phyloP scores from a whole-genome alignment of 306 rosid species.

The Ormosia semicastrata region DNA sequence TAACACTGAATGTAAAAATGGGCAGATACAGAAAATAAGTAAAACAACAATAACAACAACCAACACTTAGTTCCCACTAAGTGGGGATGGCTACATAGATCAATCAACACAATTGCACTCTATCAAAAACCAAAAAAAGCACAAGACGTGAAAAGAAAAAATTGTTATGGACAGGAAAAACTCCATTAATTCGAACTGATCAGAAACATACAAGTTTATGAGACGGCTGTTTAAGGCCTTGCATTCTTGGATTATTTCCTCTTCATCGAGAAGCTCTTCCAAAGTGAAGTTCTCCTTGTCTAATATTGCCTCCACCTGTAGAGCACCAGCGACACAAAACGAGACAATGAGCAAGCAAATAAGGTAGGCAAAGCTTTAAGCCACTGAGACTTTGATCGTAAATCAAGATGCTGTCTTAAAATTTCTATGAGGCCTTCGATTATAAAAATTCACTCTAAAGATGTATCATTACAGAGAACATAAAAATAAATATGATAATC shows the following conservation, averaged over 20 bases:
- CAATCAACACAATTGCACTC: neutral
- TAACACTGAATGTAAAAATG: neutral
- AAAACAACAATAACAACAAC: neutral
- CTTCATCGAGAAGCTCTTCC: conserved; percentile 96
- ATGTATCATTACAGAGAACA: neutral
- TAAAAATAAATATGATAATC: neutral
- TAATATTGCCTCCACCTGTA: conserved; percentile 79
- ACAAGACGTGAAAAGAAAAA: neutral
- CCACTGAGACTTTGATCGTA: neutral
- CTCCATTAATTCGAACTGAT: neutral
- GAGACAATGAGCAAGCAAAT: conserved; percentile 8
- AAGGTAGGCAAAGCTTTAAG: neutral
- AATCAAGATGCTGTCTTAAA: neutral
- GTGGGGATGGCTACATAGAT: neutral
- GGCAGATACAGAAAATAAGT: conserved; percentile 1
- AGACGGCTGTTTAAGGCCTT: conserved; percentile 95
- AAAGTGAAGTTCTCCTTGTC: conserved; percentile 86
- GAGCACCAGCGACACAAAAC: conserved; percentile 4
- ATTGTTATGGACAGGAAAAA: neutral
- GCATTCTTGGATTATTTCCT: conserved; percentile 98
- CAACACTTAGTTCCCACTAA: neutral
- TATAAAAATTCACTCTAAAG: neutral
- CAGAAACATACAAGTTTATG: conserved; percentile 69
- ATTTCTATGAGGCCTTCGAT: neutral
- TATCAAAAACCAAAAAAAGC: neutral